Conservation (phyloP, 345 rosid genomes). For the Microcos paniculata region DNA sequence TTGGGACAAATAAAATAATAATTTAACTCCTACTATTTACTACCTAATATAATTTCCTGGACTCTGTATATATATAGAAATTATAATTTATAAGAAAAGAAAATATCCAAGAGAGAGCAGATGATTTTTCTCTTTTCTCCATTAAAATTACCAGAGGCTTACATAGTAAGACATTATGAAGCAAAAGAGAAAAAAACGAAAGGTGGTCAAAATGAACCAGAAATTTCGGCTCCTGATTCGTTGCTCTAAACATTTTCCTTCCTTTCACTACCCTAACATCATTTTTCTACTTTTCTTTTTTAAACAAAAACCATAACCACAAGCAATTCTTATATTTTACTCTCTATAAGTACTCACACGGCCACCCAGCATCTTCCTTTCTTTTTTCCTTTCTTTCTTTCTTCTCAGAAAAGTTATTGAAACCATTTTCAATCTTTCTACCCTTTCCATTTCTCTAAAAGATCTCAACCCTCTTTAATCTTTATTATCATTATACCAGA, state of each 20-base stretch:
- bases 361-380: constrained; percentile 1
- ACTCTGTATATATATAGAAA: no score
- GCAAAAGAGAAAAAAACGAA: neutral
- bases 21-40: no score
- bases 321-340: constrained; percentile 73
- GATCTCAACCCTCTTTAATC: neutral
- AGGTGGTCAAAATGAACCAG: constrained; percentile 18
- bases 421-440: neutral
- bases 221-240: constrained; percentile 26
- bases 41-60: no score
- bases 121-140: no score
- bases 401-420: neutral
- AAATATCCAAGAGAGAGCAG: no score
- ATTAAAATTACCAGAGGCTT: neutral
- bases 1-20: no score
- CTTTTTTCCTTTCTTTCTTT: constrained; percentile 9
- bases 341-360: constrained; percentile 39
- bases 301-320: constrained; percentile 35
- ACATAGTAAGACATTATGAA: neutral
- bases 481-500: constrained; percentile 22
- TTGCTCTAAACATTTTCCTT: constrained; percentile 12
- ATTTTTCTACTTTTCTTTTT: no score
- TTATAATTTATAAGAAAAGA: no score
- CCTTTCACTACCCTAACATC: constrained; percentile 6
- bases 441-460: no score